These are phyloP conservation scores for Xerocomellus dryophilus DNA, from an alignment of 768 basidiomycete genomes.

Conservation along the genomic window DNA sequence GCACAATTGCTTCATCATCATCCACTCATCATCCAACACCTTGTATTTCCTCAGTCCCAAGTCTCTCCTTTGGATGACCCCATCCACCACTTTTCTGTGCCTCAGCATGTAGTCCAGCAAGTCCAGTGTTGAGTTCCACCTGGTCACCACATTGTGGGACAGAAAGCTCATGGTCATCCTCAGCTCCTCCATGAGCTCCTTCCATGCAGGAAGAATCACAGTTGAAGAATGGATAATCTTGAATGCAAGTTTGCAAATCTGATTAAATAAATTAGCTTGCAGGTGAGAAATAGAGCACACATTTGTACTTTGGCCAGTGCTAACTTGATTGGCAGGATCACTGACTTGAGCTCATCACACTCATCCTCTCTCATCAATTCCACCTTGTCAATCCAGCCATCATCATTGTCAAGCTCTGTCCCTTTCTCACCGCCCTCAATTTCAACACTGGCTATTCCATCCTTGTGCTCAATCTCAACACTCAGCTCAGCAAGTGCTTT, in stretches of 20 bases:
- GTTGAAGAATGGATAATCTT: constrained; percentile 16
- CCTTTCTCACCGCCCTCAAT: too few species aligned
- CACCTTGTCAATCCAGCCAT: constrained; percentile 28
- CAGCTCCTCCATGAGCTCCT: too few species aligned
- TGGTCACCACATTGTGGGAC: too few species aligned
- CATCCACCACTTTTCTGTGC: constrained; percentile 22
- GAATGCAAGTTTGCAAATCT: constrained; percentile 24
- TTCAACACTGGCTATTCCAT: neutral
- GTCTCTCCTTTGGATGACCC: constrained; percentile 6
- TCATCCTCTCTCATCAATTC: constrained; percentile 14
- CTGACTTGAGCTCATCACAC: neutral
- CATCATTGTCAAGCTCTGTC: constrained; percentile 10
- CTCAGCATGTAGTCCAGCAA: neutral
- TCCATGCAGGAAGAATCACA: constrained; percentile 20
- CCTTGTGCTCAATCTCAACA: neutral
- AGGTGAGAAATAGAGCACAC: neutral
- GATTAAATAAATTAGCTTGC: neutral
- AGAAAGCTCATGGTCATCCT: too few species aligned
- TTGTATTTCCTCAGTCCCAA: constrained; percentile 18
- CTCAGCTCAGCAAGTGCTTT: neutral
- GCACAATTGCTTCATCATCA: constrained; percentile 28
- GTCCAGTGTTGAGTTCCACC: too few species aligned
- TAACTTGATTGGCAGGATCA: constrained; percentile 22
- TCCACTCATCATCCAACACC: constrained; percentile 33
- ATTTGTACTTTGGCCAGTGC: too few species aligned